Evolutionary conservation across 169 alveolate genomes (phyloP).

Genomic region (Cryptosporidium xiaoi): DNA sequence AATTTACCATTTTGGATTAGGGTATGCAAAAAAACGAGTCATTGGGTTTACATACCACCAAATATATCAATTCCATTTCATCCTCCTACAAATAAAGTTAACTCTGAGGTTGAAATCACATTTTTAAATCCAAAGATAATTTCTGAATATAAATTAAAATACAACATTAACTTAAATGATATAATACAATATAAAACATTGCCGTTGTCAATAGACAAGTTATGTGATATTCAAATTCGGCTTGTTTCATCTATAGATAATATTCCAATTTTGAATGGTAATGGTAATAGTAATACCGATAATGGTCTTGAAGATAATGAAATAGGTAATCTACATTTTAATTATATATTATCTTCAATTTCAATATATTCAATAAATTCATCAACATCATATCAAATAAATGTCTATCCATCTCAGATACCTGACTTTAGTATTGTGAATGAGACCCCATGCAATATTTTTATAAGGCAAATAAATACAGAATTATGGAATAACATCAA

Average conservation of each 20-base stretch:
- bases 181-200: constrained; percentile 47
- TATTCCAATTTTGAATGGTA: background rate
- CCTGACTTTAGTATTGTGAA: constrained; percentile 49
- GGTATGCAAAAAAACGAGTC: constrained; percentile 5
- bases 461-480: constrained; percentile 29
- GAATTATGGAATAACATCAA: constrained; percentile 27
- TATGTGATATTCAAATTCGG: constrained; percentile 47
- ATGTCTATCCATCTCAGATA: constrained; percentile 50
- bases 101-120: constrained; percentile 22
- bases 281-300: background rate
- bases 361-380: constrained; percentile 43
- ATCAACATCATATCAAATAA: constrained; percentile 49
- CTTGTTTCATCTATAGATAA: constrained; percentile 26
- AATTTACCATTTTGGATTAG: constrained; percentile 41
- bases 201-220: constrained; percentile 34
- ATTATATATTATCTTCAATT: constrained; percentile 38
- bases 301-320: background rate
- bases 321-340: constrained; percentile 28
- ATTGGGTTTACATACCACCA: constrained; percentile 51
- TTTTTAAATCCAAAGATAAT: constrained; percentile 48
- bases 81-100: constrained; percentile 23
- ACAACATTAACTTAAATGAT: background rate
- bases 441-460: constrained; percentile 43
- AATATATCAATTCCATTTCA: constrained; percentile 49
- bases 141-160: constrained; percentile 16